Percentiles rank a stretch among this genome's conserved stretches.
Conservation (phyloP, 805 yeast genomes). For the Cyberlindnera euphorbiiphila region DNA sequence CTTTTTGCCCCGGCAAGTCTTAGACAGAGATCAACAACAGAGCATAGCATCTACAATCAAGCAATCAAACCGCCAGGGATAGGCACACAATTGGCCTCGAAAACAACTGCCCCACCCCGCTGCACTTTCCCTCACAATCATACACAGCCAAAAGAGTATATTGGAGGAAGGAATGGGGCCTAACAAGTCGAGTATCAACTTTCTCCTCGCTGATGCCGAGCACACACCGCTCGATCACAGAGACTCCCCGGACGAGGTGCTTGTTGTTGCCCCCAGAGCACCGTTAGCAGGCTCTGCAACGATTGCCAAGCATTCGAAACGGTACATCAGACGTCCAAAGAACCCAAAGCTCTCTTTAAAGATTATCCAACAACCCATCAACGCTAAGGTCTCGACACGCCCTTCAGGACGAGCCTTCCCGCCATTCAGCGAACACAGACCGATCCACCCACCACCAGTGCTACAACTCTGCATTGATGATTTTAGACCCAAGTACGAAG, state of each 20-base stretch:
- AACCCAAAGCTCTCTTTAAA: conserved; percentile 18
- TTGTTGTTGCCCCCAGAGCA: conserved; percentile 16
- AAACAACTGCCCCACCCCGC: no score
- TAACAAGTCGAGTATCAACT: conserved; percentile 25
- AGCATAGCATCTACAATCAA: no score
- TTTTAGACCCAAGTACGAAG: conserved; percentile 10
- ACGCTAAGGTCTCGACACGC: conserved; percentile 30
- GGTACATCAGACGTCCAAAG: conserved; percentile 20
- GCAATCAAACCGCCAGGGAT: no score
- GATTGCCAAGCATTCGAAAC: conserved; percentile 6
- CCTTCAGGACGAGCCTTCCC: conserved; percentile 22
- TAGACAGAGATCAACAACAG: no score
- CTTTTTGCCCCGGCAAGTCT: no score
- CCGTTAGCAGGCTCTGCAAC: conserved; percentile 3
- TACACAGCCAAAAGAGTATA: no score
- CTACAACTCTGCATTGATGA: conserved; percentile 24
- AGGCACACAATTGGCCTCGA: no score
- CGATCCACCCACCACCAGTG: conserved; percentile 33
- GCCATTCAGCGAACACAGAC: conserved; percentile 31
- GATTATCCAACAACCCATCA: conserved; percentile 30
- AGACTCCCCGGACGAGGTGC: conserved; percentile 5
- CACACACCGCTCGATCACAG: no score
- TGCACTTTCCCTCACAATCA: no score
- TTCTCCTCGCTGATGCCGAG: conserved; percentile 15
- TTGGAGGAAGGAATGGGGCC: conserved; percentile 5